phyloP scores from a whole-genome alignment of 2,329 filamentous ascomycete genomes.

The Aspergillus melleus region DNA sequence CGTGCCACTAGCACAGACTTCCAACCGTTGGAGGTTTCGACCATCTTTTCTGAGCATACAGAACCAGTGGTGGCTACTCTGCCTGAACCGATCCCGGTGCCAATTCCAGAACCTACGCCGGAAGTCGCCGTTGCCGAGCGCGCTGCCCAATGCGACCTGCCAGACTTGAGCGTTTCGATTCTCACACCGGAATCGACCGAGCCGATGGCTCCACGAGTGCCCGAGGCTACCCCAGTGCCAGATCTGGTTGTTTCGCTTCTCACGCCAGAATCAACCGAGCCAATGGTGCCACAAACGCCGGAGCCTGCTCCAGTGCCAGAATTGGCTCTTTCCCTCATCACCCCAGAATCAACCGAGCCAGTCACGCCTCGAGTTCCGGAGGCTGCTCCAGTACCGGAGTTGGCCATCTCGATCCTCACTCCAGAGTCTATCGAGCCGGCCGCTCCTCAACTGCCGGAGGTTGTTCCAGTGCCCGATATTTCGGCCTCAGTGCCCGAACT shows the following conservation, averaged over 20 bases:
- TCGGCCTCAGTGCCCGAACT: constrained; percentile 32
- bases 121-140: constrained; percentile 14
- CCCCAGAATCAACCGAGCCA: constrained; percentile 32
- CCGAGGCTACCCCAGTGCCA: background rate
- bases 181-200: constrained; percentile 30
- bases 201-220: constrained; percentile 29
- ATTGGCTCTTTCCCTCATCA: background rate
- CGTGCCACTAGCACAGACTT: constrained; percentile 18
- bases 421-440: constrained; percentile 34
- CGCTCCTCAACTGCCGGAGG: constrained; percentile 21
- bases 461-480: constrained; percentile 8
- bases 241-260: background rate
- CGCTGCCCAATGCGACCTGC: constrained; percentile 14
- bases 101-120: constrained; percentile 18
- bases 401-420: background rate
- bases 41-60: constrained; percentile 30
- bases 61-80: constrained; percentile 24
- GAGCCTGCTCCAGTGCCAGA: background rate
- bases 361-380: constrained; percentile 20
- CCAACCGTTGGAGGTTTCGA: constrained; percentile 28
- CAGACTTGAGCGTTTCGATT: constrained; percentile 30
- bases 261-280: constrained; percentile 29
- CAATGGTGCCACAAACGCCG: constrained; percentile 26
- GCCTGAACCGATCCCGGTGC: constrained; percentile 8
- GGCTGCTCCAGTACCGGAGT: background rate